Percentiles rank a stretch among this genome's conserved stretches.
phyloP scores from a whole-genome alignment of 2,329 filamentous ascomycete genomes.

The Laburnicola sp. region DNA sequence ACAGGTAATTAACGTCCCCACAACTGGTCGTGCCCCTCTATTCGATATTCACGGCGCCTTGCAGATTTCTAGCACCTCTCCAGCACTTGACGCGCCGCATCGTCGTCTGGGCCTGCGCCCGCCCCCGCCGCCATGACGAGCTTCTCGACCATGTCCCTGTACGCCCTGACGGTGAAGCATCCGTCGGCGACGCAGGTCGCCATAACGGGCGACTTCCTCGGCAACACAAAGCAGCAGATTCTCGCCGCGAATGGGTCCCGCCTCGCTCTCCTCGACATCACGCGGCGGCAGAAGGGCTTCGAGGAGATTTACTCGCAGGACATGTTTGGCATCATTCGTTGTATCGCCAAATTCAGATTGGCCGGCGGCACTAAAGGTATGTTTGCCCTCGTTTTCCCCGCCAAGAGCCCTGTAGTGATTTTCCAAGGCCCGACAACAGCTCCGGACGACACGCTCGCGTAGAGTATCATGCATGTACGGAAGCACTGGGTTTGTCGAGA shows the following conservation, averaged over 20 bases:
- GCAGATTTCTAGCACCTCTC: background rate
- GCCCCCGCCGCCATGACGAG: conserved; percentile 74
- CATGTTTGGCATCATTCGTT: conserved; percentile 92
- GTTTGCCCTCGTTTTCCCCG: conserved; percentile 48
- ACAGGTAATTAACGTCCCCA: no score
- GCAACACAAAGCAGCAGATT: conserved; percentile 97
- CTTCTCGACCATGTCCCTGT: conserved; percentile 98
- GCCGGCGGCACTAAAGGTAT: conserved; percentile 96
- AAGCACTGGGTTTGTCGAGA: conserved; percentile 29
- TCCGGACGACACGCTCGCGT: conserved; percentile 27
- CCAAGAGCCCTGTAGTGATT: conserved; percentile 53
- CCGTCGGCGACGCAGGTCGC: conserved; percentile 88
- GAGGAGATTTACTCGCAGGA: conserved; percentile 86
- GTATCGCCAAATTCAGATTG: conserved; percentile 84
- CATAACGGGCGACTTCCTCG: conserved; percentile 91
- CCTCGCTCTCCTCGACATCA: conserved; percentile 82
- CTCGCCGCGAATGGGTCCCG: conserved; percentile 89
- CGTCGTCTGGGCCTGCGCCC: conserved; percentile 37
- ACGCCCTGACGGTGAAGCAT: conserved; percentile 92
- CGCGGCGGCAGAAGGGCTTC: conserved; percentile 83
- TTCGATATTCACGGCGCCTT: no score
- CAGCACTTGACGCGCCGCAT: conserved; percentile 17
- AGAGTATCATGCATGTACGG: conserved; percentile 30
- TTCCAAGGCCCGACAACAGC: conserved; percentile 43
- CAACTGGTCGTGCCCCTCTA: no score